phyloP scores from a whole-genome alignment of 2,329 filamentous ascomycete species.

The Leptographium radiaticola region DNA sequence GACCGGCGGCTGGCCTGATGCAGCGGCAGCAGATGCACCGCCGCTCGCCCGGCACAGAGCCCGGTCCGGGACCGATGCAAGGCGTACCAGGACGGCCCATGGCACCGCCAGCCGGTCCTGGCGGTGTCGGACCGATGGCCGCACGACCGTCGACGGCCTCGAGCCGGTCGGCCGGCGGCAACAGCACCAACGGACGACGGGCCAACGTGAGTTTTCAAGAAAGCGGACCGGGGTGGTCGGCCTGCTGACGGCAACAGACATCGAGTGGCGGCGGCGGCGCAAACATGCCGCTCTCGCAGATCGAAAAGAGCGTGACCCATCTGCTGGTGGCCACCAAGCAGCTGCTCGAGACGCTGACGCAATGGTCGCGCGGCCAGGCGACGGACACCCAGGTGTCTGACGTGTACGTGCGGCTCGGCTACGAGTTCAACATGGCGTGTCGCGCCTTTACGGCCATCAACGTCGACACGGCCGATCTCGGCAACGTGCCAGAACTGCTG shows the following conservation, averaged over 20 bases:
- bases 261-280: slow-evolving; percentile 48
- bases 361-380: slow-evolving; percentile 89
- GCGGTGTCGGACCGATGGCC: slow-evolving; percentile 30
- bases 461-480: slow-evolving; percentile 85
- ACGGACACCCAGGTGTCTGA: slow-evolving; percentile 94
- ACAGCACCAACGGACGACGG: slow-evolving; percentile 28
- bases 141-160: slow-evolving; percentile 55
- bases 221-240: no score
- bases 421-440: slow-evolving; percentile 98
- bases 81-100: slow-evolving; percentile 43
- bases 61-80: slow-evolving; percentile 42
- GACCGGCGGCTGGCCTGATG: slow-evolving; percentile 28
- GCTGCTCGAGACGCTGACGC: slow-evolving; percentile 88
- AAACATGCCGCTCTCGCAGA: slow-evolving; percentile 69
- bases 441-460: slow-evolving; percentile 94
- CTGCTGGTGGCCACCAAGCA: slow-evolving; percentile 96
- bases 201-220: slow-evolving; percentile 46
- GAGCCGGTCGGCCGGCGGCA: slow-evolving; percentile 34
- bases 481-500: slow-evolving; percentile 85
- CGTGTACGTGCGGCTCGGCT: slow-evolving; percentile 92
- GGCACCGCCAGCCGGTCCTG: slow-evolving; percentile 39
- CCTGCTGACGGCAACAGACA: slow-evolving; percentile 9
- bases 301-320: slow-evolving; percentile 97
- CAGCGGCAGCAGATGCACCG: slow-evolving; percentile 44
- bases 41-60: slow-evolving; percentile 50